Base-by-base conservation (phyloP, 108 stramenopile species). In the Bacterosira constricta region DNA sequence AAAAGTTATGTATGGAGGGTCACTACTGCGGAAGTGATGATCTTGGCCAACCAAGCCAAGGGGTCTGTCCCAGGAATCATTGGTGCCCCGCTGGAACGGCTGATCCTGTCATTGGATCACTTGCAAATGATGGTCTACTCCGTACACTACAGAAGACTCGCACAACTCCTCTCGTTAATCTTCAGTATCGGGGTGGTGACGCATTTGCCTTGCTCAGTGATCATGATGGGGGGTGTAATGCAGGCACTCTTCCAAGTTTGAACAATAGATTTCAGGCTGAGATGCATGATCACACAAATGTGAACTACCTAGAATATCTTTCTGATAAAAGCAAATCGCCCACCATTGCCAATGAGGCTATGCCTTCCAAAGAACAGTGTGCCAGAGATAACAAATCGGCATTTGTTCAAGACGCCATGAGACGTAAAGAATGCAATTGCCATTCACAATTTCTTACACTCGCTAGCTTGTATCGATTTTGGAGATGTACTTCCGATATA, bases 61-160 rank as follows among this genome's bases (percentile, higher is more conserved):
- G 90, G 87, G 30, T 62, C 8, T 96, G 95, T 71, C 87, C 85
- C 0, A 61, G 56, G 9, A 77, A 81, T 26, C 80, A 81, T 66
- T 96, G 91, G 57, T 96, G 95, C 70, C 95, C 93, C 0, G 79
- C 90, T 47, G 95, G 93, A 0, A 92, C 91, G 18, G 76, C 79
- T 11, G 71, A 89, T 56, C 76, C 86, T 29, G 35, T 49, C 15
- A 44, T 71, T 7, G 95, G 95, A 0, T 41, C 52, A 10, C 65
- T 90, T 37, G 88, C 93, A 9, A 79, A 90, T 59, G 95, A 96
- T 46, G 91, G 82, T 36, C 36, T 84, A 8, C 79, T 80, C 51
- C 83, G 93, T 21, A 51, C 67, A 31, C 60, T 94, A 4, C 34
- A 23, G 26, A 50, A 7, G 5, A 38, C 47, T 18, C 49, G 54